Base-by-base conservation (phyloP, 495 filamentous ascomycete genomes). In the Hypoxylon lienhwacheense region DNA sequence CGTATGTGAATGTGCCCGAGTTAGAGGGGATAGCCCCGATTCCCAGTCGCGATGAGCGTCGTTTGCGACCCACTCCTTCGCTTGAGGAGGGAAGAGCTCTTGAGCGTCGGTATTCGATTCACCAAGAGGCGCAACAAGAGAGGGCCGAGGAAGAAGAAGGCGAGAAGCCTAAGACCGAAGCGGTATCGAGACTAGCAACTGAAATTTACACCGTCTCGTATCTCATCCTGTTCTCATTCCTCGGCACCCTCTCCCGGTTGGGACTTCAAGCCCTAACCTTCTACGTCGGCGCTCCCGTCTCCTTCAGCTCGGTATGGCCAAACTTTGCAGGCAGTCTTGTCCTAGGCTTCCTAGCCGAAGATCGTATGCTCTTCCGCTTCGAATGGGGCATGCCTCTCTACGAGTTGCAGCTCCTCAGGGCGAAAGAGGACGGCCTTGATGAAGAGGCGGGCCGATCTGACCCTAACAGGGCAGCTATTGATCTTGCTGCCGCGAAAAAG, bases 341-440 rank as follows among this genome's bases (percentile, higher is more conserved):
- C 35, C 85, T 98, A 81, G 92, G 93, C 14, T 95, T 95, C 65
- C 73, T 98, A 10, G 68, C 80, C 15, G 88, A 96, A 72, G 91
- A 95, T 63, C 75, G 80, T 55, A 84, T 79, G 58, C 72, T 96
- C 19, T 96, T 96, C 70, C 77, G 78, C 47, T 73, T 81, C 52
- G 82, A 85, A 71, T 86, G 80, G 83, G 80, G 79, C 11, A 66
- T 57, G 33, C 61, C 66, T 4, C 53, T 59, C 15, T 61, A 68
- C 31, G 51, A 73, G 28, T 50, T 70, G 20, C 57, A 69, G 40
- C 48, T 61, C 10, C 58, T 70, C 19, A 67, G 55, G 17, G 61
- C 55, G 14, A 67, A 63, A 43, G 64, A 71, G 39, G 49, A 45
- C 6, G 52, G 47, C 1, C 22, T 62, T 17, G 67, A 71, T 14